Evolutionary conservation across 2,329 filamentous ascomycete genomes (phyloP).

Genomic region (Stemphylium beticola): DNA sequence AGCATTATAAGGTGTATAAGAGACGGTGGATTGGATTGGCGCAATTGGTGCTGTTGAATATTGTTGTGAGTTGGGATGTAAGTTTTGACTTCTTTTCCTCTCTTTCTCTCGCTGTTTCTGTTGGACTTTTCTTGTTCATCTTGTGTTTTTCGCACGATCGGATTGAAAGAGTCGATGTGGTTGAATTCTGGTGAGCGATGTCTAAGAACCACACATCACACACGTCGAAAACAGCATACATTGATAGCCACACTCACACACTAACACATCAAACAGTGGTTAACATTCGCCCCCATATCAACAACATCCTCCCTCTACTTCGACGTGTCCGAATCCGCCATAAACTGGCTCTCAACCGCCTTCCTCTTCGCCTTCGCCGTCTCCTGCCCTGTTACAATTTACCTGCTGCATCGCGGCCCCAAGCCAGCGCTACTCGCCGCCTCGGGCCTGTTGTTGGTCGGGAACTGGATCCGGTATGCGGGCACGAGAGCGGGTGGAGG

Average conservation of each 20-base stretch:
- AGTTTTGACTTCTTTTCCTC: conserved; percentile 51
- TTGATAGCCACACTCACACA: too few species aligned
- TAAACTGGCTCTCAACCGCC: conserved; percentile 92
- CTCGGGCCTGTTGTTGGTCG: conserved; percentile 74
- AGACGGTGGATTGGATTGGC: conserved; percentile 86
- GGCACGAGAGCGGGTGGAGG: conserved; percentile 67
- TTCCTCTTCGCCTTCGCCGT: conserved; percentile 86
- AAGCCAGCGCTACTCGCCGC: conserved; percentile 77
- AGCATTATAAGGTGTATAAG: conserved; percentile 69
- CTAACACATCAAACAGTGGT: conserved; percentile 66
- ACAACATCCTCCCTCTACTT: conserved; percentile 78
- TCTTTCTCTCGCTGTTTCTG: not conserved
- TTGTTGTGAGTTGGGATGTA: conserved; percentile 95
- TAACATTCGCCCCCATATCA: conserved; percentile 87
- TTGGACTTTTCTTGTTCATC: too few species aligned
- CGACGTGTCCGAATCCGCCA: conserved; percentile 70
- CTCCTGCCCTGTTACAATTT: conserved; percentile 72
- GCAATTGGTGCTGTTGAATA: conserved; percentile 86
- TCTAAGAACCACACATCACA: too few species aligned
- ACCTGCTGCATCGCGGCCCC: conserved; percentile 79
- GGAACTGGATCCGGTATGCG: conserved; percentile 91
- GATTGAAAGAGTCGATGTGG: not conserved
- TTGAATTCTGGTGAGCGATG: not conserved
- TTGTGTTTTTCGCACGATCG: too few species aligned
- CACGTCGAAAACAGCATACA: not conserved